A percentile compares a stretch with the other conserved stretches of the same genome.
Evolutionary conservation across 2,329 filamentous ascomycete genomes (phyloP).

Genomic region (Scedosporium boydii): DNA sequence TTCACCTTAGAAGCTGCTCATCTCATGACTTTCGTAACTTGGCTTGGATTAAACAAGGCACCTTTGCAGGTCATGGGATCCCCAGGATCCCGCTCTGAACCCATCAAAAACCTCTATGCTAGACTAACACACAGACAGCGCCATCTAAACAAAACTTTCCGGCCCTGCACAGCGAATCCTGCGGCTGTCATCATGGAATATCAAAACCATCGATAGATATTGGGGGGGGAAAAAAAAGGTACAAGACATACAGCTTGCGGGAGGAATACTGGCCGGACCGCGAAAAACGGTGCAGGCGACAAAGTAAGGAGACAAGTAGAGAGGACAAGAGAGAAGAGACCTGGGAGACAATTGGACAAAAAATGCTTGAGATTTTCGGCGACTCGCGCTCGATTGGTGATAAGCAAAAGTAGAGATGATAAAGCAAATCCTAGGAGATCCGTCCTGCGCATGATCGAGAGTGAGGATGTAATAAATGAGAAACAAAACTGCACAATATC

Average conservation of each 20-base stretch:
- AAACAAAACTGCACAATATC: not conserved
- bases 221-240: not conserved
- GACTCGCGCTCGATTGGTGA: not conserved
- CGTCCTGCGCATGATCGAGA: not conserved
- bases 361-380: not conserved
- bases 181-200: conserved; percentile 1
- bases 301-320: not conserved
- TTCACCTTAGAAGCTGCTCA: not conserved
- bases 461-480: not conserved
- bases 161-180: conserved; percentile 2
- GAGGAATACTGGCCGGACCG: not conserved
- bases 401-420: not conserved
- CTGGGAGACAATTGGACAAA: not conserved
- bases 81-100: not conserved
- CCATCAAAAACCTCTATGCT: not conserved
- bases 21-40: not conserved
- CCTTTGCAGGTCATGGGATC: conserved; percentile 4
- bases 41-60: not conserved
- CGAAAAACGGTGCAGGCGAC: not conserved
- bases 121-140: not conserved
- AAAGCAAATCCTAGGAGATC: not conserved
- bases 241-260: not conserved
- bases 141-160: not conserved
- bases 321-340: not conserved
- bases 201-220: not conserved